These are phyloP conservation scores for Clitopilus hobsonii DNA, from an alignment of 768 basidiomycete genomes.

Conservation along the genomic window DNA sequence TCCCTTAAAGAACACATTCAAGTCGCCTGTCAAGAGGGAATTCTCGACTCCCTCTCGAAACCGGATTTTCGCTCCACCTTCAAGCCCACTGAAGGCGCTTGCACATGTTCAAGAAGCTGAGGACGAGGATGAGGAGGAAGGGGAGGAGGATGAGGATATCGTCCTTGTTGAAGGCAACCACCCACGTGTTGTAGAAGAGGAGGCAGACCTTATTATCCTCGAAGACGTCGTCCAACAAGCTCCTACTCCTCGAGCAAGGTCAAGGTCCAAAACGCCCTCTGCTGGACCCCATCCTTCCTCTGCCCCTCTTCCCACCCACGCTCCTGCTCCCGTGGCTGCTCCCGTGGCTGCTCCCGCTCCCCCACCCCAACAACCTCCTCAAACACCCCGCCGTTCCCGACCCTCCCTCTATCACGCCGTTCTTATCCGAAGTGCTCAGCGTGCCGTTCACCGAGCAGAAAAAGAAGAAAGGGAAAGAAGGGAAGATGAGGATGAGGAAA, in stretches of 20 bases:
- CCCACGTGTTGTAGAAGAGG: conserved; percentile 67
- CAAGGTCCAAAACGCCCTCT: conserved; percentile 5
- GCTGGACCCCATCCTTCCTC: too few relatives aligned
- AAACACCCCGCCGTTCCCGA: conserved; percentile 32
- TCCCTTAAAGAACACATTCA: conserved; percentile 40
- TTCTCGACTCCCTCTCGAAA: conserved; percentile 6
- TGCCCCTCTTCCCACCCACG: too few relatives aligned
- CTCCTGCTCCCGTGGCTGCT: conserved; percentile 8
- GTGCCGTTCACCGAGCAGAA: conserved; percentile 48
- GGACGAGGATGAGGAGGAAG: conserved; percentile 21
- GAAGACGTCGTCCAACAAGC: conserved; percentile 51
- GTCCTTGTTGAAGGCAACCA: conserved; percentile 62
- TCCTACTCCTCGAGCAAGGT: conserved; percentile 5
- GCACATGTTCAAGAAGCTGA: conserved; percentile 1
- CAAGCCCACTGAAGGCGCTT: background rate
- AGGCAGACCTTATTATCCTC: conserved; percentile 64
- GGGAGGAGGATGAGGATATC: conserved; percentile 43
- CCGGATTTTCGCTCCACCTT: conserved; percentile 4
- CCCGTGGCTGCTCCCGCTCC: conserved; percentile 1
- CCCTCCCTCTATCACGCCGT: conserved; percentile 62
- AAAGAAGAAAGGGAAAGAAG: conserved; percentile 46
- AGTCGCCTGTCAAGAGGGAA: conserved; percentile 20
- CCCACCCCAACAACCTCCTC: conserved; percentile 15
- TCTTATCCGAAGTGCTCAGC: conserved; percentile 64
- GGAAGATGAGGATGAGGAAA: conserved; percentile 44